Evolutionary conservation across 2,329 filamentous ascomycete species (phyloP).

Genomic region (Corniculantispora saksenae): DNA sequence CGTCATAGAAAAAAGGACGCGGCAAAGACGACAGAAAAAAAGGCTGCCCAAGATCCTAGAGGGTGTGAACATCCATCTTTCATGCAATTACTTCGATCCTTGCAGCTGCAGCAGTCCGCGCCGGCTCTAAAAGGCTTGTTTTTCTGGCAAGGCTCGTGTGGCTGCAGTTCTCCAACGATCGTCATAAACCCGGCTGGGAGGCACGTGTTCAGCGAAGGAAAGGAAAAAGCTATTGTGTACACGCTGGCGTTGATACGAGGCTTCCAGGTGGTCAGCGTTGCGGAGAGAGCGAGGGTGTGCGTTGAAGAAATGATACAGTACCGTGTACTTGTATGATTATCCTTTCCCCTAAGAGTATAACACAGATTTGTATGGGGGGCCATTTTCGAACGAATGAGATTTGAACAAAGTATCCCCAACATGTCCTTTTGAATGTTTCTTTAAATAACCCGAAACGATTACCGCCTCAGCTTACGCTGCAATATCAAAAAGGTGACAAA

Average conservation of each 20-base stretch:
- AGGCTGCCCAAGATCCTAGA: background rate
- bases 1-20: background rate
- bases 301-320: background rate
- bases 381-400: background rate
- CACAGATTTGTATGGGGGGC: too few relatives aligned
- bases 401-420: background rate
- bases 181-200: background rate
- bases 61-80: too few relatives aligned
- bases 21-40: too few relatives aligned
- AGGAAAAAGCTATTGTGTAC: background rate
- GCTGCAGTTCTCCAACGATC: background rate
- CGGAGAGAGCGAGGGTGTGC: background rate
- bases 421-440: background rate
- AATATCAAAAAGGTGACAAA: background rate
- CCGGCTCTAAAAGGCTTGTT: constrained; percentile 1
- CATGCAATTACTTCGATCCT: background rate
- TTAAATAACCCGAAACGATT: constrained; percentile 10
- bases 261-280: background rate
- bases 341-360: background rate
- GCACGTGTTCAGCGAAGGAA: background rate
- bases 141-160: background rate
- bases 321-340: background rate
- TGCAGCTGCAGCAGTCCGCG: background rate
- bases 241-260: background rate
- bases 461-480: background rate